Evolutionary conservation across 1,284 basidiomycete species (phyloP), one percentile per base, ranked within the genome.

Genomic region (Fomitopsis palustris): DNA sequence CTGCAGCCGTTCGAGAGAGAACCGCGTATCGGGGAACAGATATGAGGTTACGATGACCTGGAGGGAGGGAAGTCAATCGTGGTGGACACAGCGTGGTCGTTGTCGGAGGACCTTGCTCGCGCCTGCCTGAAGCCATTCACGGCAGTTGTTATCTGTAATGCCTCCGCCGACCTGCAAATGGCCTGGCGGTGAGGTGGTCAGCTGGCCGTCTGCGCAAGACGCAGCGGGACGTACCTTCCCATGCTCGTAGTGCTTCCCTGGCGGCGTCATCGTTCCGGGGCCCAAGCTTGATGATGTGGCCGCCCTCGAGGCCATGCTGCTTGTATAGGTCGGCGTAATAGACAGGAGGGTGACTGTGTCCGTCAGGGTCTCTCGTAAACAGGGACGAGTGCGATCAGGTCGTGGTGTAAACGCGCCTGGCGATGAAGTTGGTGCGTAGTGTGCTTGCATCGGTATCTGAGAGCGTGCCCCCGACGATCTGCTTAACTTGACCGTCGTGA

Each of bases 11-110:
- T 90, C 83, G 56, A 90, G 71, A 19, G 88, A 89, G 75, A 99
- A 98, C 60, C 81, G 86, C 23, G 80, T 89, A 9, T 77, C 75
- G 0, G 96, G 96, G 67, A 99, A 99, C 23, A 99, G 85, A 72
- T 89, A 95, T 8, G 95, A 98, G 2, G 97, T 99, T 29, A 99
- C 93, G 59, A 99, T 98, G 61, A 98, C 88, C 95, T 97, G 53
- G 16, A 55, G 54, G 39, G 17, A 47, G n/a, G 10, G 16, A 38
- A 51, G 43, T 52, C 49, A 54, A 38, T 17, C 41, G 16, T 35
- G 35, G 47, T 29, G 31, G 17, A 38, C 21, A 45, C 9, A 16
- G 51, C 64, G 14, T 19, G 2, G 29, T 35, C 9, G 29, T 23
- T 3, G 12, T 53, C 9, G 27, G 21, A 35, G 35, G 63, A 95